Evolutionary conservation across 805 yeast species (phyloP).

Genomic region (Pichia ethanolica): DNA sequence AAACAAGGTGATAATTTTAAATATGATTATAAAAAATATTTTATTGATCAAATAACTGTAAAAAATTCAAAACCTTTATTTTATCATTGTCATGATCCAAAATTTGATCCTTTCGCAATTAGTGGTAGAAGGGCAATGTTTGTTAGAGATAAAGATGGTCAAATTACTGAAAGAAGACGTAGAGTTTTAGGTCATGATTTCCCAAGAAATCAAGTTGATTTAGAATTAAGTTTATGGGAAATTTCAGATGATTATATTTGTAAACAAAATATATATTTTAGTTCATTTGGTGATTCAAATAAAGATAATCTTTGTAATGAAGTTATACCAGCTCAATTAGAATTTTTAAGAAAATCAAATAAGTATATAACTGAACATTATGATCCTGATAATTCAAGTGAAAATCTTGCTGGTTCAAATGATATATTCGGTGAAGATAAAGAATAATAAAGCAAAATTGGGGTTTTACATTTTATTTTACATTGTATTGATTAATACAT

Average conservation of each 20-base stretch:
- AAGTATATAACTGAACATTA: conserved; percentile 16
- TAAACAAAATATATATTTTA: conserved; percentile 5
- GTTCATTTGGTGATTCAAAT: conserved; percentile 9
- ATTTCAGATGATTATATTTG: conserved; percentile 16
- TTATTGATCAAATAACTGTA: conserved; percentile 12
- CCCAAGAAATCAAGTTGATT: conserved; percentile 12
- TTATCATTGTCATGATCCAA: conserved; percentile 41
- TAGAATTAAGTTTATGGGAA: conserved; percentile 19
- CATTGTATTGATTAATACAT: no score
- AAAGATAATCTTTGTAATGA: conserved; percentile 5
- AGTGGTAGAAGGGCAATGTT: conserved; percentile 9
- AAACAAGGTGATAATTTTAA: conserved; percentile 7
- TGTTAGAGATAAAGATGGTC: conserved; percentile 2
- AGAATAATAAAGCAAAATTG: neutral
- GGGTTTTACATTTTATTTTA: no score
- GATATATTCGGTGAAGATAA: neutral
- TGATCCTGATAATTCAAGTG: conserved; percentile 2
- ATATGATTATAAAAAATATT: conserved; percentile 14
- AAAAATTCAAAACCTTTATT: conserved; percentile 16
- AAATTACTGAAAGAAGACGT: conserved; percentile 10
- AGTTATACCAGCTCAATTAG: conserved; percentile 9
- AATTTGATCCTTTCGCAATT: conserved; percentile 37
- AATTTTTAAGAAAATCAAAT: conserved; percentile 8
- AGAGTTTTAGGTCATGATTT: conserved; percentile 18
- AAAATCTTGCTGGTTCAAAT: conserved; percentile 8